Base-by-base conservation (phyloP, 192 early-diverging fungal species). In the Geranomyces variabilis region DNA sequence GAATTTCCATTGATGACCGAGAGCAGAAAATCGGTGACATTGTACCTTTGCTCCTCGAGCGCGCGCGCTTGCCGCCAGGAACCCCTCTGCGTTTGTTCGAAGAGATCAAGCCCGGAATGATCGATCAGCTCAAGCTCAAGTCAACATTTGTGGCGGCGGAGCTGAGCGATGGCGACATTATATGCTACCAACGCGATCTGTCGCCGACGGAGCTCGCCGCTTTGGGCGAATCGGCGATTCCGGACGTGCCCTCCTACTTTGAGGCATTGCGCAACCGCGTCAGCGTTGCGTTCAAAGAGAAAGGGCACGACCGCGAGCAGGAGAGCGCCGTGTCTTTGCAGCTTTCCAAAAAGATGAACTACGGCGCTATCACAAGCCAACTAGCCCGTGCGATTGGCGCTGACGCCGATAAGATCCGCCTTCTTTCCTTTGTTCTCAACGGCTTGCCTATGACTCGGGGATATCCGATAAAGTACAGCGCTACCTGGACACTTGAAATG, bases 51-150 rank as follows among this genome's bases (percentile, higher is more conserved):
- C 55, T 95, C 36, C 72, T 79, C 22, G 76, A 81, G 19, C 84
- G 86, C 69, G 84, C 79, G 26, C 81, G 76, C 0, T 82, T 93
- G 33, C 77, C 88, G 19, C 58, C 75, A 4, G 81, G 79, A 41
- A 90, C 91, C 7, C 70, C 79, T 0, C 49, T 97, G 22, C 75
- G 77, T 53, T 46, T 93, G 29, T 93, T 82, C 69, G 93, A 92
- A 78, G 97, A 99, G 80, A 89, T 99, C 67, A 96, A 97, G 82
- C 94, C 97, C 0, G 85, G 82, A 9, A 90, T 96, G 91, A 91
- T 99, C 56, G 95, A 97, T 48, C 68, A 71, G 29, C 87, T 93
- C 80, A 89, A 93, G 63, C 36, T 70, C 13, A 78, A 82, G 33
- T 33, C 65, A 33, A 91, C 91, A 0, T 96, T 95, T 77, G 53